These are phyloP conservation scores for Citrullus colocynthis DNA, from an alignment of 306 rosid species.

Conservation along the genomic window DNA sequence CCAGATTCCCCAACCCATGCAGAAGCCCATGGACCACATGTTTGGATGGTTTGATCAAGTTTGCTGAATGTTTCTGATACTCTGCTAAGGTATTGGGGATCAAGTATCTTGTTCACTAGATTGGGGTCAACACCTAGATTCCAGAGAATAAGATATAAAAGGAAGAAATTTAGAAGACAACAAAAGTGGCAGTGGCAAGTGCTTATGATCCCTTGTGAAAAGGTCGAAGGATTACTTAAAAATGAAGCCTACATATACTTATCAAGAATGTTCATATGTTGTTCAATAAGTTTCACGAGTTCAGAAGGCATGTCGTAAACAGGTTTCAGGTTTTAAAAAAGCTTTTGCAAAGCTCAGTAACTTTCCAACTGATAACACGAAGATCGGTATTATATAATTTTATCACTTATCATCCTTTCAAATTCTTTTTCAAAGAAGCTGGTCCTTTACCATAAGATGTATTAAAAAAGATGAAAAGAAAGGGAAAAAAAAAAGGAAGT, in stretches of 20 bases:
- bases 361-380: neutral
- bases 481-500: neutral
- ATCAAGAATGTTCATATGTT: neutral
- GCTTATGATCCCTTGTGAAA: neutral
- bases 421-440: neutral
- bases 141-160: neutral
- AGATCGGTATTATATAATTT: neutral
- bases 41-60: conserved; percentile 42
- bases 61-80: conserved; percentile 30
- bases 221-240: neutral
- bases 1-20: conserved; percentile 99
- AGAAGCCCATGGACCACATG: conserved; percentile 68
- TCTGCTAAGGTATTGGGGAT: conserved; percentile 48
- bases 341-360: neutral
- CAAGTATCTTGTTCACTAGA: conserved; percentile 48
- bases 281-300: neutral
- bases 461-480: neutral
- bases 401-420: neutral
- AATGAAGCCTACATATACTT: neutral
- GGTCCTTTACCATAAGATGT: neutral
- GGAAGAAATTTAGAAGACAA: neutral
- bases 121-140: conserved; percentile 55
- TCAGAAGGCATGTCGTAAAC: neutral
- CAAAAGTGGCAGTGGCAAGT: neutral
- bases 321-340: neutral